Percentiles rank a stretch among this genome's conserved stretches.
These are phyloP conservation scores for Russula olivacea DNA, from an alignment of 768 basidiomycete species.

Conservation along the genomic window DNA sequence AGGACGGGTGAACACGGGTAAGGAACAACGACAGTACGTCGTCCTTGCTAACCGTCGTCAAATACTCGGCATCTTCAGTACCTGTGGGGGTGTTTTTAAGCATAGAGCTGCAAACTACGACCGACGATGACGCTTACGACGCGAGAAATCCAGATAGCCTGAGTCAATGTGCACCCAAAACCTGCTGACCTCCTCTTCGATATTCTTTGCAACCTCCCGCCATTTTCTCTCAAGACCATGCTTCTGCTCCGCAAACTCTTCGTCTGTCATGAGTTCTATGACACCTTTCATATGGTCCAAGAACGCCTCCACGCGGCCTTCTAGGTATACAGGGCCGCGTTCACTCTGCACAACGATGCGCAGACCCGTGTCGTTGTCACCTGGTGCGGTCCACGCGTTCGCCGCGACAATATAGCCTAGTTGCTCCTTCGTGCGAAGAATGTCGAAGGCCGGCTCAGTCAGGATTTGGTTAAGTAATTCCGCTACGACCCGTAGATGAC, in stretches of 20 bases:
- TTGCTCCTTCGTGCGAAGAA: constrained; percentile 90
- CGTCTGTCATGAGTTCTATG: constrained; percentile 62
- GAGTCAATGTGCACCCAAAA: constrained; percentile 68
- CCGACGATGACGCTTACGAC: constrained; percentile 50
- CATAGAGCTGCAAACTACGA: not conserved
- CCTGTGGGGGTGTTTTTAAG: constrained; percentile 38
- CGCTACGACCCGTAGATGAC: constrained; percentile 56
- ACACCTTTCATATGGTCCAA: constrained; percentile 63
- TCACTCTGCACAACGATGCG: constrained; percentile 89
- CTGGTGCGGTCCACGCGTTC: constrained; percentile 48
- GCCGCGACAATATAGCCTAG: constrained; percentile 87
- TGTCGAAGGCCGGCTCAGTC: constrained; percentile 86
- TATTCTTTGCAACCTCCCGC: constrained; percentile 83
- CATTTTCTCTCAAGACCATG: constrained; percentile 70
- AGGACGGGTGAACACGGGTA: constrained; percentile 61
- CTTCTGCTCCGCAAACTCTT: constrained; percentile 76
- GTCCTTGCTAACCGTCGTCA: constrained; percentile 62
- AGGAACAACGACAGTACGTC: constrained; percentile 72
- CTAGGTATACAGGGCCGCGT: constrained; percentile 69
- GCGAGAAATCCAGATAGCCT: constrained; percentile 81
- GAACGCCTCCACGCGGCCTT: constrained; percentile 85
- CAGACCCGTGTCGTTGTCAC: constrained; percentile 68
- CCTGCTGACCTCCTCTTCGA: constrained; percentile 68
- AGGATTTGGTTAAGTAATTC: constrained; percentile 78
- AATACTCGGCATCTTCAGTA: constrained; percentile 59